Base-by-base conservation (phyloP, 1,284 basidiomycete species). In the Papiliotrema laurentii region DNA sequence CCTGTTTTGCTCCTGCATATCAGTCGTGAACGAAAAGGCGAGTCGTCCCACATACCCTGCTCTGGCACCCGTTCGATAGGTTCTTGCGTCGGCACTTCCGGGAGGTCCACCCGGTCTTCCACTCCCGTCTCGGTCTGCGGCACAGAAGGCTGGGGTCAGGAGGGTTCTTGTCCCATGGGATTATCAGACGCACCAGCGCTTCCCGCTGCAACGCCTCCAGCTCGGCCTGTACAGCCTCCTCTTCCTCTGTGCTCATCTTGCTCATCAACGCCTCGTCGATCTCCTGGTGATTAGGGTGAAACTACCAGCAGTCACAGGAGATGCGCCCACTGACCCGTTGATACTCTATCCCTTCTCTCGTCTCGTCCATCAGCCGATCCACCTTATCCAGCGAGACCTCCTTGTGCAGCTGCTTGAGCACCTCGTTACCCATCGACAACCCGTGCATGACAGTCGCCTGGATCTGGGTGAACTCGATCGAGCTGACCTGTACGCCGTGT, bases 391-490 rank as follows among this genome's bases (percentile, higher is more conserved):
- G 66, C 56, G 84, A 90, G 81, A 97, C 85, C 72, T 97, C 92
- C 64, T 84, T 84, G 72, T 98, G 92, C 33, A 98, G 87, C 75
- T 94, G 83, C 67, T 87, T 90, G 49, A 98, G 77, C 0, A 97
- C 92, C 37, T 88, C 84, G 57, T 89, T 96, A 2, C 94, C 94
- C 74, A 94, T 89, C 71, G 90, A 83, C 36, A 98, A 74, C 7
- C 94, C 94, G 72, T 91, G 89, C 41, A 97, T 69, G 16, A 98
- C 88, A 4, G 91, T 89, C 37, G 89, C 84, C 72, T 98, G 89
- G 37, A 98, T 85, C 50, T 94, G 80, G 0, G 94, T 90, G 76
- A 96, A 97, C 71, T 98, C 94, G 65, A 98, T 97, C 0, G 86
- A 89, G 7, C 88, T 87, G 5, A 96, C 90, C 92, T 96, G 40